Evolutionary conservation across 495 filamentous ascomycete genomes (phyloP), one percentile per base, ranked within the genome.

Genomic region (Talaromyces borbonicus): DNA sequence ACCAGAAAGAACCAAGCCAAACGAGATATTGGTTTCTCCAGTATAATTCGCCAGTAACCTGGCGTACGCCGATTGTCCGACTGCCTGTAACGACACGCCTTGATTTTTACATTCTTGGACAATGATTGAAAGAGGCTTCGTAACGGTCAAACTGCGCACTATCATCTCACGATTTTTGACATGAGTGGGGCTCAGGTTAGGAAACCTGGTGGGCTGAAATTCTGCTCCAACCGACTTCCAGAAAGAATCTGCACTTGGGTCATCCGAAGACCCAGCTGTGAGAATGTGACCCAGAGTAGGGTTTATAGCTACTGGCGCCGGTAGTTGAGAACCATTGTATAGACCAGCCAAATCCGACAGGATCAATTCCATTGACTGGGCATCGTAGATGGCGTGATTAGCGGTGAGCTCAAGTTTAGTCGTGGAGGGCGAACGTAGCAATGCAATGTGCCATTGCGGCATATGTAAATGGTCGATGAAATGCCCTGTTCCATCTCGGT

Each of bases 361-460:
- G 3, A 90, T 68, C 1, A 62, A 39, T 12, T 72, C 65, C 4
- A 94, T 61, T 12, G 84, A 82, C 26, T 76, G 68, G 0, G 84
- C 87, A 64, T 94, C 87, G 51, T 88, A 92, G 1, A 94, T 62
- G 2, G 84, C 83, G 61, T 94, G 87, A 43, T 87, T 79, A 4
- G 74, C 69, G 11, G 68, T 76, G 33, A 84, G 66, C 30, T 71
- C 56, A 8, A 83, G 48, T 0, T 56, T 44, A 9, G 37, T 48
- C 3, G 47, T 48, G 1, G 30, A 36, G 5, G 53, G 43, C 0
- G 53, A 43, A 27, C 59, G 36, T 8, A 56, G 42, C 6, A 75
- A 35, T 22, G 52, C 46, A 32, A 80, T 69, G 51, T 52, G 50
- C 79, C 68, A 78, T 49, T 59, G 68, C 7, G 73, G 75, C 23